A percentile compares a stretch with the other conserved stretches of the same genome.
phyloP scores from a whole-genome alignment of 306 rosid species.

The Quercus ilex region DNA sequence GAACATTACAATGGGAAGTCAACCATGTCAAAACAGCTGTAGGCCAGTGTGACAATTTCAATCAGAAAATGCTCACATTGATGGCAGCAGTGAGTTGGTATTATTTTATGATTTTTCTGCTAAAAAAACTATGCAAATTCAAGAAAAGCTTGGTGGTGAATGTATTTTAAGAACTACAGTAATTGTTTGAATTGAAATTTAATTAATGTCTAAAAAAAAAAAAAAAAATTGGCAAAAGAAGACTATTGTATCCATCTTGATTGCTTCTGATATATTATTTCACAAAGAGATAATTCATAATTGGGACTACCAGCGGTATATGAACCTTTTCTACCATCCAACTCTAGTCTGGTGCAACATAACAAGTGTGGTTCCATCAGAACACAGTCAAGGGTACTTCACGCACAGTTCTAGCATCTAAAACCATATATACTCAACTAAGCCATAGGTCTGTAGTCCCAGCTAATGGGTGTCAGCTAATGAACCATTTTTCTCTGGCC shows the following conservation, averaged over 20 bases:
- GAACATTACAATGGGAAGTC: too few species aligned
- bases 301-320: background rate
- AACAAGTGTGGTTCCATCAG: background rate
- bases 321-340: background rate
- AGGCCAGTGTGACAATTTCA: background rate
- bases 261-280: background rate
- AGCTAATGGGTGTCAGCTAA: background rate
- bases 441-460: background rate
- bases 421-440: background rate
- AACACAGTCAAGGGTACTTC: background rate
- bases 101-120: too few species aligned
- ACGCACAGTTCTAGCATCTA: background rate
- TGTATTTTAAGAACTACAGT: background rate
- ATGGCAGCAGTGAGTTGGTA: background rate
- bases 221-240: background rate
- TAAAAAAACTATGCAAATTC: too few species aligned
- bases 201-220: background rate
- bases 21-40: too few species aligned
- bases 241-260: background rate
- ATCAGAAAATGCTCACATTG: background rate
- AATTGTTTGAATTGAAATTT: background rate
- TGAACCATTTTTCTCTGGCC: background rate
- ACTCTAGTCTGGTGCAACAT: background rate
- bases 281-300: background rate
- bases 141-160: too few species aligned